These are phyloP conservation scores for Venturia asperata DNA, from an alignment of 2,329 filamentous ascomycete genomes.

Conservation along the genomic window DNA sequence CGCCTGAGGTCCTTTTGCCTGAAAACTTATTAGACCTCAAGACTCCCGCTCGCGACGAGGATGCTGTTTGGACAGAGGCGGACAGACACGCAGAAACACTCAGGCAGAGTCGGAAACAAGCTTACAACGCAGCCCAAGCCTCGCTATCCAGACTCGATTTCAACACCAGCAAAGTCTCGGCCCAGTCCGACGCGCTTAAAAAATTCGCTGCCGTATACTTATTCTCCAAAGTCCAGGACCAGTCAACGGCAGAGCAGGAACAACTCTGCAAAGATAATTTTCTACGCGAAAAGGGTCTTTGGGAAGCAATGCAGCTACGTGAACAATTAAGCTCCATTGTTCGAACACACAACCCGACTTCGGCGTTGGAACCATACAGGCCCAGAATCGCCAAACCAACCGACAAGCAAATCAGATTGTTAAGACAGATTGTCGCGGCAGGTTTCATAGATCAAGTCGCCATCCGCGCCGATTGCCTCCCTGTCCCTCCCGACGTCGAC, in stretches of 20 bases:
- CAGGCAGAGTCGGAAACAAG: constrained; percentile 57
- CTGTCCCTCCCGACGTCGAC: constrained; percentile 58
- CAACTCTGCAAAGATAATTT: constrained; percentile 77
- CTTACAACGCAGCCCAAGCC: constrained; percentile 65
- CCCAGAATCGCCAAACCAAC: constrained; percentile 49
- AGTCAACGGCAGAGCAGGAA: constrained; percentile 40
- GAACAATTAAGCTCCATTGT: constrained; percentile 69
- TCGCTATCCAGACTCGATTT: constrained; percentile 77
- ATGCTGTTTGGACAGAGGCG: constrained; percentile 49
- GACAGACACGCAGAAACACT: constrained; percentile 66
- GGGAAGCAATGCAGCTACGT: constrained; percentile 77
- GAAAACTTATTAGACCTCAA: constrained; percentile 67
- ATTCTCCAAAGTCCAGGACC: constrained; percentile 61
- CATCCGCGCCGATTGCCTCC: constrained; percentile 80
- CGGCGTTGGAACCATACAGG: constrained; percentile 35
- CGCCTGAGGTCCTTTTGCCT: constrained; percentile 78
- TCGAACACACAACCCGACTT: constrained; percentile 58
- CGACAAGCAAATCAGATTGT: constrained; percentile 60
- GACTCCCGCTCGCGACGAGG: constrained; percentile 40
- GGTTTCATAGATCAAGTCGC: constrained; percentile 94
- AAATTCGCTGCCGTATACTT: constrained; percentile 81
- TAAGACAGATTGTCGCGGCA: constrained; percentile 86
- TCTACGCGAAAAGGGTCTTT: constrained; percentile 77
- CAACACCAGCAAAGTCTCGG: constrained; percentile 30
- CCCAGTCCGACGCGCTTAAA: constrained; percentile 73